These are phyloP conservation scores for Ogataea kodamae DNA, from an alignment of 805 yeast genomes.

Conservation along the genomic window DNA sequence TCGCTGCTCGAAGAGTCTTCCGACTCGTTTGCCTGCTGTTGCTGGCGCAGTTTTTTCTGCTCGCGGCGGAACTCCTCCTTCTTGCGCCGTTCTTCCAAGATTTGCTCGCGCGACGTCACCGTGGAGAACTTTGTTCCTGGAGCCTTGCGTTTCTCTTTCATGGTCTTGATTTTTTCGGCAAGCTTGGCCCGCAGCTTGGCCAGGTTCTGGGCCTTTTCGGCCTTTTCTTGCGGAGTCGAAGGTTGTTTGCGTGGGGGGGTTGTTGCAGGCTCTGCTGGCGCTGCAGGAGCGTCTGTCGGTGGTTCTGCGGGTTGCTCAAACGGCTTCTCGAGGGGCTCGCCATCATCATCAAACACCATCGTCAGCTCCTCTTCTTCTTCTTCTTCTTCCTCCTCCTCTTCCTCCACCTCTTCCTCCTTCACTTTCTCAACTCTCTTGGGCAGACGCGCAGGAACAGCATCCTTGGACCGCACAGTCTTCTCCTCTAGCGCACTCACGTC, in stretches of 20 bases:
- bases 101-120: slow-evolving; percentile 78
- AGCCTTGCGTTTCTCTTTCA: slow-evolving; percentile 85
- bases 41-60: slow-evolving; percentile 33
- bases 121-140: slow-evolving; percentile 87
- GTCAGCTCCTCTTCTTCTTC: slow-evolving; percentile 23
- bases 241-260: slow-evolving; percentile 21
- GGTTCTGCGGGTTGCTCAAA: slow-evolving; percentile 1
- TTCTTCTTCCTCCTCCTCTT: slow-evolving; percentile 10
- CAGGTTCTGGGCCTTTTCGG: slow-evolving; percentile 50
- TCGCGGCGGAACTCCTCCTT: slow-evolving; percentile 38
- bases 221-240: slow-evolving; percentile 46
- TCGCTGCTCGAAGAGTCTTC: slow-evolving; percentile 26
- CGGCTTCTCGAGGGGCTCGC: slow-evolving; percentile 5
- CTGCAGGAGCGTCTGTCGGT: slow-evolving; percentile 46
- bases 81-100: slow-evolving; percentile 60
- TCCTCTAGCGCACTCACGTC: slow-evolving; percentile 58
- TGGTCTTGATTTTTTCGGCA: slow-evolving; percentile 61
- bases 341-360: slow-evolving; percentile 12
- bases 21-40: slow-evolving; percentile 14
- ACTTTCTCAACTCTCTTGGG: slow-evolving; percentile 20
- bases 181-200: slow-evolving; percentile 74
- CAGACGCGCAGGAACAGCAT: slow-evolving; percentile 48
- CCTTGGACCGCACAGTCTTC: slow-evolving; percentile 48
- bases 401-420: slow-evolving; percentile 20
- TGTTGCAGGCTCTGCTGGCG: slow-evolving; percentile 41